A percentile compares a stretch with the other conserved stretches of the same genome.
Evolutionary conservation across 345 rosid species (phyloP).

Genomic region (Mercurialis annua): DNA sequence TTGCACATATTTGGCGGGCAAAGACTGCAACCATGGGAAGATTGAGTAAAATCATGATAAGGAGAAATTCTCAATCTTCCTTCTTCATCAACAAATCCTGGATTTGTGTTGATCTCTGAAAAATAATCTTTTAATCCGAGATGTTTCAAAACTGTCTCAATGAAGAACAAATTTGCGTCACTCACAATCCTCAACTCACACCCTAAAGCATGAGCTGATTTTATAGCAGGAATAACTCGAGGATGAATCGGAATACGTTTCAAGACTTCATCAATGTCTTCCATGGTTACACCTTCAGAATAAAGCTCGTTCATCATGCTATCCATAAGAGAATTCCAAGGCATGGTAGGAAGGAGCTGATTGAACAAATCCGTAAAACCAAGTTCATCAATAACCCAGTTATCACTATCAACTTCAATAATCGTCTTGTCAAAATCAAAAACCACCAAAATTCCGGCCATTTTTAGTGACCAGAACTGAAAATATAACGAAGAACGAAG

Average conservation of each 20-base stretch:
- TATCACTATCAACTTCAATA: constrained; percentile 82
- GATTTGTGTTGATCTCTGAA: constrained; percentile 77
- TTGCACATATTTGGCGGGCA: constrained; percentile 98
- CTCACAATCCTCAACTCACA: constrained; percentile 80
- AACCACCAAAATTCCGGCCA: constrained; percentile 54
- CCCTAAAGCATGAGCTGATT: constrained; percentile 79
- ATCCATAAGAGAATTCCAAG: constrained; percentile 89
- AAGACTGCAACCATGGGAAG: constrained; percentile 62
- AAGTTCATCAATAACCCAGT: constrained; percentile 72
- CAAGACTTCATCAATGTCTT: constrained; percentile 56
- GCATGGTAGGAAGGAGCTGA: constrained; percentile 83
- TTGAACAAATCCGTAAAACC: constrained; percentile 73
- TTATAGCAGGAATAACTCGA: constrained; percentile 60
- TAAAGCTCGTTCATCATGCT: constrained; percentile 76
- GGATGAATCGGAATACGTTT: constrained; percentile 60
- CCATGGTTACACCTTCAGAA: constrained; percentile 51
- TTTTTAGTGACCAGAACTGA: no score
- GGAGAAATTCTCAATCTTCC: constrained; percentile 60
- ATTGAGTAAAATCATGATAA: constrained; percentile 51
- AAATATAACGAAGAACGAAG: no score
- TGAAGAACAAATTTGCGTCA: constrained; percentile 75
- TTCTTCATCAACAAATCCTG: constrained; percentile 53
- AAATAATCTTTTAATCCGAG: constrained; percentile 59
- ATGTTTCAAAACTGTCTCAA: constrained; percentile 65
- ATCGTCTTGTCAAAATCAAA: constrained; percentile 91